phyloP scores from a whole-genome alignment of 2,329 filamentous ascomycete species.

The Hortaea werneckii region DNA sequence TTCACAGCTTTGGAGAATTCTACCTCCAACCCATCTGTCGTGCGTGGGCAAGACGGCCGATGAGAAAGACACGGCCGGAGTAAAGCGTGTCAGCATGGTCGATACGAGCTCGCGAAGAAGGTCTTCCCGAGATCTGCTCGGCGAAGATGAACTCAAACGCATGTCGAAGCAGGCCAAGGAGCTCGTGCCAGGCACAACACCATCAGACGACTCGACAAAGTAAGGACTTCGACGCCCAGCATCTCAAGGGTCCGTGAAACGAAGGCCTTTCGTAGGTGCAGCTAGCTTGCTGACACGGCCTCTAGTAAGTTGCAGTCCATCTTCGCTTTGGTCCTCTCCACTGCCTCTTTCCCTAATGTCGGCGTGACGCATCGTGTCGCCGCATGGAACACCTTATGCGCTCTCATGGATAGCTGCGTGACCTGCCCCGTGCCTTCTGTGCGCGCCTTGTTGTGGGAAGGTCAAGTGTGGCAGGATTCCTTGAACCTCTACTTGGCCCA shows the following conservation, averaged over 20 bases:
- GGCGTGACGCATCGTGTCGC: conserved; percentile 33
- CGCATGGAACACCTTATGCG: conserved; percentile 38
- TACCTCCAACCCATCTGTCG: too few relatives aligned
- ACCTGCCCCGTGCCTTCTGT: conserved; percentile 21
- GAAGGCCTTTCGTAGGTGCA: background rate
- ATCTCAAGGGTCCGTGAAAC: conserved; percentile 1
- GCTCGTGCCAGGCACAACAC: conserved; percentile 1
- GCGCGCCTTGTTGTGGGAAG: conserved; percentile 23
- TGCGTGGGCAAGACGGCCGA: too few relatives aligned
- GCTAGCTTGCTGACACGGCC: background rate
- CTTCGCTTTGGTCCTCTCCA: conserved; percentile 13
- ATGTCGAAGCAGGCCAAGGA: conserved; percentile 9
- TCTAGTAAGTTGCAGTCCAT: conserved; percentile 8
- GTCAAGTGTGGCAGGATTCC: conserved; percentile 28
- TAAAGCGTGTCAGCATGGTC: too few relatives aligned
- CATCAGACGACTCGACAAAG: conserved; percentile 5
- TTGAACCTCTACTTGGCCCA: conserved; percentile 34
- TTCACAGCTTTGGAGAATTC: too few relatives aligned
- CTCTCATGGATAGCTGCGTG: conserved; percentile 32
- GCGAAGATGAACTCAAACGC: conserved; percentile 10
- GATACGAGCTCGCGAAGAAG: too few relatives aligned
- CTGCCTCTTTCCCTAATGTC: conserved; percentile 10
- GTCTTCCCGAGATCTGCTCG: conserved; percentile 2
- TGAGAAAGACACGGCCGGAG: too few relatives aligned
- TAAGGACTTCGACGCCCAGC: conserved; percentile 4